Base-by-base conservation (phyloP, 805 yeast genomes). In the Yamadazyma philogaea region DNA sequence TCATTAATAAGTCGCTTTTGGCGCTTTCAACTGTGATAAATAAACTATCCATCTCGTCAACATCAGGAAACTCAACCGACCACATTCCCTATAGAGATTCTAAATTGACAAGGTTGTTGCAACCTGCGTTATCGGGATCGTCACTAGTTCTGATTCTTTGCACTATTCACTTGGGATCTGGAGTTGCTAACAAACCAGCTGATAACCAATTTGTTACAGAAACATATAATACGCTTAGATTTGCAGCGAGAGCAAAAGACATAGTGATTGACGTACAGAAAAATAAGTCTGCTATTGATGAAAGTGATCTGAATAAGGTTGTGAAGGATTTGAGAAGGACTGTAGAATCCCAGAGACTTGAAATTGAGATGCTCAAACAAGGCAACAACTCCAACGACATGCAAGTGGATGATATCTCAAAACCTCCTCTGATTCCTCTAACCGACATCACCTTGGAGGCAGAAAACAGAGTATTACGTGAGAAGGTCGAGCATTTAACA, bases 71-170 rank as follows among this genome's bases (percentile, higher is more conserved):
- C 34, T 51, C 50, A 20, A 59, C 60, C 17, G 79, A 77, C 11
- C 97, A 93, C 58, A 78, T 93, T 27, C 97, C 97, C 0, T 91
- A 87, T 64, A 72, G 99, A 59, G 98, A 91, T 60, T 87, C 96
- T 3, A 91, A 91, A 57, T 75, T 91, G 44, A 91, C 99, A 0
- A 70, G 99, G 45, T 66, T 91, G 24, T 66, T 91, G 43, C 98
- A 93, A 62, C 96, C 96, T 1, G 93, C 97, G 0, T 70, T 91
- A 28, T 83, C 93, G 22, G 98, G 98, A 1, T 78, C 82, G 24
- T 82, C 96, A 1, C 72, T 89, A 27, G 89, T 91, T 12, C 79
- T 87, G 39, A 83, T 93, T 4, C 72, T 91, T 19, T 93, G 98
- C 60, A 91, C 98, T 0, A 81, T 91, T 14, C 90, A 87, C 54